A percentile compares a stretch with the other conserved stretches of the same genome.
phyloP scores from a whole-genome alignment of 139 green algal species.

The Auxenochlorella protothecoides region DNA sequence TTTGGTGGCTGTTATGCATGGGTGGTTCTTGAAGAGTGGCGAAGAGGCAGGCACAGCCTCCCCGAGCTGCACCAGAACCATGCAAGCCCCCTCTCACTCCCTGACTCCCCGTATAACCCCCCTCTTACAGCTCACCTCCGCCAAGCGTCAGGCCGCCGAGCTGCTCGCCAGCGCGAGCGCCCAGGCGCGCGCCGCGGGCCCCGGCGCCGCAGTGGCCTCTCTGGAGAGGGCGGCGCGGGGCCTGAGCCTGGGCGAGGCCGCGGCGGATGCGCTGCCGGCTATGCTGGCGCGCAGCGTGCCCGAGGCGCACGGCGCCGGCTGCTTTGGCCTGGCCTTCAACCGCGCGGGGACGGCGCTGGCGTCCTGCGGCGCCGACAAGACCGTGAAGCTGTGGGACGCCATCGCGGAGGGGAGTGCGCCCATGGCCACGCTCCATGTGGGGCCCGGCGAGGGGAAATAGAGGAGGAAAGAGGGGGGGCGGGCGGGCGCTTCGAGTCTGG shows the following conservation, averaged over 20 bases:
- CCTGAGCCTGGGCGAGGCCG: no score
- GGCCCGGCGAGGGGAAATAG: not conserved
- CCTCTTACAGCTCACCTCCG: slow-evolving; percentile 1
- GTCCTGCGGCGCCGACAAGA: slow-evolving; percentile 49
- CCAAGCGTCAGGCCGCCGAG: slow-evolving; percentile 11
- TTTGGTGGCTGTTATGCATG: no score
- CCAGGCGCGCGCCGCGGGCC: not conserved
- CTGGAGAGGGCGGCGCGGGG: no score
- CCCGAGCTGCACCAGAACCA: no score
- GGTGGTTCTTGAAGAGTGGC: not conserved
- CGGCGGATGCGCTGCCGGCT: not conserved
- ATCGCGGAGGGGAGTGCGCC: not conserved
- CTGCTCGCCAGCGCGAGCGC: slow-evolving; percentile 10
- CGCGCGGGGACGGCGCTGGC: slow-evolving; percentile 38
- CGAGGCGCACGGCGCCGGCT: slow-evolving; percentile 39
- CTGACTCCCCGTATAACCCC: not conserved
- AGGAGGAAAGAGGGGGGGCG: no score
- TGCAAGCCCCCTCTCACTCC: no score
- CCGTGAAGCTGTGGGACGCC: slow-evolving; percentile 54
- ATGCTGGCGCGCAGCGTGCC: slow-evolving; percentile 5
- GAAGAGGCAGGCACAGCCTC: not conserved
- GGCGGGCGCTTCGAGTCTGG: no score
- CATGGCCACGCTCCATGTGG: slow-evolving; percentile 17
- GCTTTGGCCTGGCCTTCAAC: slow-evolving; percentile 37
- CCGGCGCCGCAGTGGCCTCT: no score